Evolutionary conservation across 495 filamentous ascomycete species (phyloP), one percentile per base, ranked within the genome.

Genomic region (Choiromyces venosus): DNA sequence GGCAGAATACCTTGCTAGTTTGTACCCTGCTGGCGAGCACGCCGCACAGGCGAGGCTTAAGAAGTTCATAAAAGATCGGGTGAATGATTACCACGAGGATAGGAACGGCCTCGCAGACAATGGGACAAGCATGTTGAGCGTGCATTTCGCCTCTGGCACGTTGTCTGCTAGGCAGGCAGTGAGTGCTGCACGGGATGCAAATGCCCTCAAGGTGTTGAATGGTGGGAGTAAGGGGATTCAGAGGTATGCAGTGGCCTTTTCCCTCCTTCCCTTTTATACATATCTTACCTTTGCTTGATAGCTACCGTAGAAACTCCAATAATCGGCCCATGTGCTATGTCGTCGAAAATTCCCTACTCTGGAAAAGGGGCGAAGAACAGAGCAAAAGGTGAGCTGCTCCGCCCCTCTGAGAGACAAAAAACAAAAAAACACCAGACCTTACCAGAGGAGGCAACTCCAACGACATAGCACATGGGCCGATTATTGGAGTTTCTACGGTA

Each of bases 11-110:
- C 68, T 81, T 5, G 67, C 61, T 25, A 81, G 84, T 3, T 78
- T 93, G 35, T 97, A 91, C 86, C 93, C 93, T 3, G 88, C 90
- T 16, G 94, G 94, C 14, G 93, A 97, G 79, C 87, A 91, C 69
- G 92, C 91, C 79, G 93, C 91, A 0, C 81, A 86, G 36, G 83
- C 83, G 10, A 85, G 92, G 38, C 83, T 97, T 25, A 82, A 86
- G 1, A 89, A 86, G n/a, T 96, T 95, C 79, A 84, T 93, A 37
- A 84, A 88, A 2, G 86, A 91, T 66, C 91, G 88, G 70, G 88
- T 89, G 37, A 80, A 78, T 0, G 77, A 83, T 12, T 96, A 96
- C 74, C 84, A 85, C 68, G 86, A 87, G 12, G 83, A 81, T 16
- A 86, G 93, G 21, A 86, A 89, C 61, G 89, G 86, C 66, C 86